phyloP scores from a whole-genome alignment of 371 early-diverging fungal species.

The Apophysomyces sp. region DNA sequence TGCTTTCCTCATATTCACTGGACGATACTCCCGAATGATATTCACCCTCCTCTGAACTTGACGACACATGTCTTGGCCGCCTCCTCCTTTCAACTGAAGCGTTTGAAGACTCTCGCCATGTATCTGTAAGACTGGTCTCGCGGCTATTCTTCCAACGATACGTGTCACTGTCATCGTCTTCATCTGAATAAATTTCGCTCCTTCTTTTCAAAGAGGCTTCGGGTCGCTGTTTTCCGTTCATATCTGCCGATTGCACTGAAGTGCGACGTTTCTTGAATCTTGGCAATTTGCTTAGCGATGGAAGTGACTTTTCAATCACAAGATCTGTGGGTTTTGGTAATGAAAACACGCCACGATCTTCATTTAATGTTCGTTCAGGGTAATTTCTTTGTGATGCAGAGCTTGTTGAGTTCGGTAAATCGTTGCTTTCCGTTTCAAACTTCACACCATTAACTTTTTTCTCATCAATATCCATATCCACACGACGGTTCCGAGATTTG shows the following conservation, averaged over 20 bases:
- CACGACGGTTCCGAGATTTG: neutral
- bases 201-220: neutral
- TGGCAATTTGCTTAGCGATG: constrained; percentile 27
- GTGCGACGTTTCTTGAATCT: constrained; percentile 37
- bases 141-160: neutral
- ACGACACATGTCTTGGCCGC: neutral
- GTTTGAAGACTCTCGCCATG: neutral
- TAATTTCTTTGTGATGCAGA: constrained; percentile 5
- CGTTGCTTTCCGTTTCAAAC: constrained; percentile 3
- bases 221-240: neutral
- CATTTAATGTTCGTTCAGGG: constrained; percentile 8
- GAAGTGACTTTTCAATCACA: constrained; percentile 6
- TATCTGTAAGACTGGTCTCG: neutral
- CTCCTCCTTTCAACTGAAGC: neutral
- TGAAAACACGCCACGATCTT: neutral
- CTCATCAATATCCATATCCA: constrained; percentile 9
- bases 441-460: constrained; percentile 9
- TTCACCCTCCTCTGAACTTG: constrained; percentile 26
- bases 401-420: constrained; percentile 4
- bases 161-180: neutral
- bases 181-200: neutral
- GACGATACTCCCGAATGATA: constrained; percentile 24
- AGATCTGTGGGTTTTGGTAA: neutral
- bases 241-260: neutral
- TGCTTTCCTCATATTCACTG: constrained; percentile 9